Evolutionary conservation across 2,329 filamentous ascomycete genomes (phyloP).

Genomic region (Botrytis tulipae): DNA sequence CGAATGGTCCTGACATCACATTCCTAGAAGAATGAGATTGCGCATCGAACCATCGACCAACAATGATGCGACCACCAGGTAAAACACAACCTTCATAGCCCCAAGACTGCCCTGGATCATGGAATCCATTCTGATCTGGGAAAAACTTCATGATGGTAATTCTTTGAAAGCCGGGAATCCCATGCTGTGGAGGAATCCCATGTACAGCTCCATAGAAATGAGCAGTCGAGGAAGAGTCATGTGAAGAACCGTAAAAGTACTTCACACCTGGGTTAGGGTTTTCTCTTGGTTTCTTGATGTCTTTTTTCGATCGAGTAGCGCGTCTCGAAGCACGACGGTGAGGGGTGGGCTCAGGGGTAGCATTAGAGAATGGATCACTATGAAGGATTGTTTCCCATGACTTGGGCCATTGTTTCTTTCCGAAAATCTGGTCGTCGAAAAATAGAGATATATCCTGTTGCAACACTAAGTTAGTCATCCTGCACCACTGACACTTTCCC

Average conservation of each 20-base stretch:
- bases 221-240: constrained; percentile 37
- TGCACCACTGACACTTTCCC: neutral
- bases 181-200: constrained; percentile 47
- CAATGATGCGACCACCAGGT: constrained; percentile 47
- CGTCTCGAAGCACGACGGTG: neutral
- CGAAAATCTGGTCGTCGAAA: constrained; percentile 29
- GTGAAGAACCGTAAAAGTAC: constrained; percentile 40
- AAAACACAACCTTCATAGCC: constrained; percentile 49
- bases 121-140: constrained; percentile 25
- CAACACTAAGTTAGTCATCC: neutral
- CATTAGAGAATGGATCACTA: constrained; percentile 31
- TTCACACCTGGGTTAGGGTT: constrained; percentile 21
- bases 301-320: neutral
- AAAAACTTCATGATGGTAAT: constrained; percentile 54
- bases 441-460: constrained; percentile 34
- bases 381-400: constrained; percentile 29
- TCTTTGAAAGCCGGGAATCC: constrained; percentile 53
- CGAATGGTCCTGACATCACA: constrained; percentile 38
- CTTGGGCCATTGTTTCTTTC: constrained; percentile 28
- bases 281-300: neutral
- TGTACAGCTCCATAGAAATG: constrained; percentile 49
- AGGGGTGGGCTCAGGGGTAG: neutral
- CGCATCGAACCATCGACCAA: constrained; percentile 50
- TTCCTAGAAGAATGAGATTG: constrained; percentile 7
- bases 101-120: constrained; percentile 39